Percentiles rank a stretch among this genome's conserved stretches.
These are phyloP conservation scores for Sphaerosporella brunnea DNA, from an alignment of 495 filamentous ascomycete species.

Conservation along the genomic window DNA sequence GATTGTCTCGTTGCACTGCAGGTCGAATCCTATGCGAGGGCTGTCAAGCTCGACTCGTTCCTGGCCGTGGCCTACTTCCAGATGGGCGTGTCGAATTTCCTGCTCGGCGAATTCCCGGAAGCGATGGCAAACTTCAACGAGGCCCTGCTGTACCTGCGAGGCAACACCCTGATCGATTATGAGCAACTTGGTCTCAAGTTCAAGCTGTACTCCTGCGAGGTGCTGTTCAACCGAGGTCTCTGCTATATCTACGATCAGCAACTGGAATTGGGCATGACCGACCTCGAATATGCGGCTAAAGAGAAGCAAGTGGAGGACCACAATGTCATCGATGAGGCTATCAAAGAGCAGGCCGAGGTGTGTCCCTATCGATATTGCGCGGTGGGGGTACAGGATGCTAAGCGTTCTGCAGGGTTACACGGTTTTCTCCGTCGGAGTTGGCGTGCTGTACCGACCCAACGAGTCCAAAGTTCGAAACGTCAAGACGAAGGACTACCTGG, in stretches of 20 bases:
- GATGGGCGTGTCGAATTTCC: constrained; percentile 94
- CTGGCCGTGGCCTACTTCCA: constrained; percentile 98
- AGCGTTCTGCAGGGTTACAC: constrained; percentile 60
- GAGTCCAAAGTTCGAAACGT: constrained; percentile 96
- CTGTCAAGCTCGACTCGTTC: constrained; percentile 76
- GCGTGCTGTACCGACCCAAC: constrained; percentile 86
- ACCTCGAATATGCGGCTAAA: constrained; percentile 80
- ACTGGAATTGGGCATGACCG: constrained; percentile 72
- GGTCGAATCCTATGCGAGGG: constrained; percentile 89
- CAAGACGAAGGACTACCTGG: constrained; percentile 90
- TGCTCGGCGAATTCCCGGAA: constrained; percentile 93
- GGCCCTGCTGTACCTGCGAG: constrained; percentile 80
- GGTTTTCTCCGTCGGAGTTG: constrained; percentile 95
- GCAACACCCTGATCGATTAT: constrained; percentile 95
- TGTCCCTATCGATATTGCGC: constrained; percentile 3
- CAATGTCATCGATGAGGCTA: constrained; percentile 94
- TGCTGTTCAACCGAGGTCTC: constrained; percentile 90
- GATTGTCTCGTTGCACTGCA: no score
- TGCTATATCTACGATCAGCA: constrained; percentile 96
- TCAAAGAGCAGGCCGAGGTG: constrained; percentile 59
- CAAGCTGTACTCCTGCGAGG: constrained; percentile 93
- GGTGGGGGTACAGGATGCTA: no score
- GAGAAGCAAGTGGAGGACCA: constrained; percentile 92
- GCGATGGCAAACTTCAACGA: constrained; percentile 98
- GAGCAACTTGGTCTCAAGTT: constrained; percentile 91